Conservation (phyloP, 768 basidiomycete species). For the Galerina marginata region DNA sequence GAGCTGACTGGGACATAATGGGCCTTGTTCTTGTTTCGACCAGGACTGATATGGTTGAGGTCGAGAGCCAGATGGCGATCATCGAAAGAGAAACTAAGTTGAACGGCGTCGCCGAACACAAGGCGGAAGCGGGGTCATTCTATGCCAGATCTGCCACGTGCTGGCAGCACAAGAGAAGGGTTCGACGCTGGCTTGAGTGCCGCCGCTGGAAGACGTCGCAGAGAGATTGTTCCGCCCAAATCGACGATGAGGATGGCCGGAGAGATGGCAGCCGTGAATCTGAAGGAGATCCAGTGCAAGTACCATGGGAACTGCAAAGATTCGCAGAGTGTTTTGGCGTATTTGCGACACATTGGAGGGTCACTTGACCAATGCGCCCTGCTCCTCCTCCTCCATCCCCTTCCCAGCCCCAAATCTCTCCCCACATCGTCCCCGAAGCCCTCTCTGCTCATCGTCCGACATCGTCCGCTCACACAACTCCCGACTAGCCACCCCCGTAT, state of each 20-base stretch:
- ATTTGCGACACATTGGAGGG: constrained; percentile 30
- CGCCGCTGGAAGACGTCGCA: constrained; percentile 6
- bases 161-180: background rate
- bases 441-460: constrained; percentile 11
- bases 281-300: too few relatives aligned
- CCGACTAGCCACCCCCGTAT: constrained; percentile 12
- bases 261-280: constrained; percentile 1
- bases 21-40: constrained; percentile 9
- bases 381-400: constrained; percentile 28
- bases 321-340: constrained; percentile 30
- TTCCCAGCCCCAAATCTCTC: constrained; percentile 12
- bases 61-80: too few relatives aligned
- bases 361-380: constrained; percentile 38
- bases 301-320: too few relatives aligned
- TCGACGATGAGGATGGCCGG: background rate
- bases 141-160: constrained; percentile 1
- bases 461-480: constrained; percentile 15
- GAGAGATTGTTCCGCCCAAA: constrained; percentile 3
- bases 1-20: too few relatives aligned
- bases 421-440: background rate
- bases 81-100: too few relatives aligned
- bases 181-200: constrained; percentile 13
- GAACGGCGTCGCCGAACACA: too few relatives aligned
- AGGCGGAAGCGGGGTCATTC: background rate
- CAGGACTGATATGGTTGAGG: background rate